phyloP scores from a whole-genome alignment of 2,329 filamentous ascomycete species.

The Lasiodiplodia citricola region DNA sequence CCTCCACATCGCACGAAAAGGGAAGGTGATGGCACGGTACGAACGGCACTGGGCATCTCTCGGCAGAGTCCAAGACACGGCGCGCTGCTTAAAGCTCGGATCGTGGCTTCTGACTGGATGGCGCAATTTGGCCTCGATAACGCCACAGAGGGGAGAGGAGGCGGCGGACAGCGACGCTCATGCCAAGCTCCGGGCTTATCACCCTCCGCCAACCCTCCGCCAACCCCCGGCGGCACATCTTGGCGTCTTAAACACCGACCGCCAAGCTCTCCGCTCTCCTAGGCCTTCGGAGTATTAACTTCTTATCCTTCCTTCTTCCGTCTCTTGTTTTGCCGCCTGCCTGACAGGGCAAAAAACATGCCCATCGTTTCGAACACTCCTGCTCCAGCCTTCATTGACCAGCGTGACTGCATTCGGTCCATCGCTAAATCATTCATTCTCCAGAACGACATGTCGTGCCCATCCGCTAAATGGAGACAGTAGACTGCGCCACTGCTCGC shows the following conservation, averaged over 20 bases:
- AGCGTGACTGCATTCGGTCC: neutral
- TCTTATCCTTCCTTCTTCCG: slow-evolving; percentile 3
- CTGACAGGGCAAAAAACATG: slow-evolving; percentile 4
- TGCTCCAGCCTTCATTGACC: neutral
- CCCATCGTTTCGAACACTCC: neutral
- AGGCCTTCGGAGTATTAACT: slow-evolving; percentile 8
- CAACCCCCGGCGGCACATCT: slow-evolving; percentile 6
- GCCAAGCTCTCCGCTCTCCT: slow-evolving; percentile 15
- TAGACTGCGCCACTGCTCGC: neutral
- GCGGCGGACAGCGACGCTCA: neutral
- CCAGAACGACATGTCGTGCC: neutral
- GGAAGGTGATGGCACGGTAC: slow-evolving; percentile 10
- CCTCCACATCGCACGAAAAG: neutral
- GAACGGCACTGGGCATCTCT: slow-evolving; percentile 6
- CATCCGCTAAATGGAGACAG: neutral
- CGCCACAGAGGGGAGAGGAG: neutral
- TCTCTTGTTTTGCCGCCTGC: slow-evolving; percentile 8
- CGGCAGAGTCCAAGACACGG: slow-evolving; percentile 13
- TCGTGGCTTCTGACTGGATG: neutral
- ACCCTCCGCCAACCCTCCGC: slow-evolving; percentile 16
- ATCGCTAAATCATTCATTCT: neutral
- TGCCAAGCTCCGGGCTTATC: slow-evolving; percentile 22
- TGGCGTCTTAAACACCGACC: slow-evolving; percentile 4
- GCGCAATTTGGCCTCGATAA: slow-evolving; percentile 11
- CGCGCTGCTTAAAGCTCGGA: neutral